A percentile compares a stretch with the other conserved stretches of the same genome.
Conservation (phyloP, 768 basidiomycete genomes). For the Pisolithus orientalis region DNA sequence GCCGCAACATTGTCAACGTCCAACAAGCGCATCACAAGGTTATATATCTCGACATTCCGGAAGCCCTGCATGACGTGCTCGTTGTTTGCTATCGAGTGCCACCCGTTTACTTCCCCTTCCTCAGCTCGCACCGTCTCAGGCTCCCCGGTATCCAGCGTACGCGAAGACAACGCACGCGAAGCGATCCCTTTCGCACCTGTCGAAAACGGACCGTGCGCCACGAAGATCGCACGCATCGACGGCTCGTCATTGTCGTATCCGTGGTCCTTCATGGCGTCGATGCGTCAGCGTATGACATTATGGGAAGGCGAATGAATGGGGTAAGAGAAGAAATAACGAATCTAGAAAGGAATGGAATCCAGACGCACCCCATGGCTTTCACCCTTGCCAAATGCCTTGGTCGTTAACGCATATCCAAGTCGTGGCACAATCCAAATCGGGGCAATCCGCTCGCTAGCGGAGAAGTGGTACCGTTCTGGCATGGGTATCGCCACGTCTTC, state of each 20-base stretch:
- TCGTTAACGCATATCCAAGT: conserved; percentile 76
- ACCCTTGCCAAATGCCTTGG: conserved; percentile 48
- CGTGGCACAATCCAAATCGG: conserved; percentile 82
- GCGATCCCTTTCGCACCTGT: conserved; percentile 47
- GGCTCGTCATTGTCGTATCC: conserved; percentile 79
- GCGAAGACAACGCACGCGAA: conserved; percentile 15
- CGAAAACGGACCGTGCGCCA: conserved; percentile 88
- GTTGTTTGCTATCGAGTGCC: conserved; percentile 57
- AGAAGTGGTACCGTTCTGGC: conserved; percentile 77
- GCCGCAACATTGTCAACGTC: conserved; percentile 50
- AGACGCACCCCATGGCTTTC: conserved; percentile 69
- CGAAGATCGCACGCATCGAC: conserved; percentile 85
- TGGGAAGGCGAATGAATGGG: no score
- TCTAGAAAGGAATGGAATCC: background rate
- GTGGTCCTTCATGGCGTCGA: conserved; percentile 52
- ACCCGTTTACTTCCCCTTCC: conserved; percentile 17
- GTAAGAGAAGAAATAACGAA: no score
- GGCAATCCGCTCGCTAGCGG: conserved; percentile 69
- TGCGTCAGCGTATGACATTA: background rate
- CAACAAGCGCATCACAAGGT: conserved; percentile 70
- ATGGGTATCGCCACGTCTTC: conserved; percentile 36
- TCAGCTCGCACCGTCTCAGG: background rate
- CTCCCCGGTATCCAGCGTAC: background rate
- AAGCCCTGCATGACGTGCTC: conserved; percentile 77
- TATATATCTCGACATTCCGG: conserved; percentile 80